Percentiles rank a stretch among this genome's conserved stretches.
These are phyloP conservation scores for Leccinum disarticulatum DNA, from an alignment of 768 basidiomycete species.

Conservation along the genomic window DNA sequence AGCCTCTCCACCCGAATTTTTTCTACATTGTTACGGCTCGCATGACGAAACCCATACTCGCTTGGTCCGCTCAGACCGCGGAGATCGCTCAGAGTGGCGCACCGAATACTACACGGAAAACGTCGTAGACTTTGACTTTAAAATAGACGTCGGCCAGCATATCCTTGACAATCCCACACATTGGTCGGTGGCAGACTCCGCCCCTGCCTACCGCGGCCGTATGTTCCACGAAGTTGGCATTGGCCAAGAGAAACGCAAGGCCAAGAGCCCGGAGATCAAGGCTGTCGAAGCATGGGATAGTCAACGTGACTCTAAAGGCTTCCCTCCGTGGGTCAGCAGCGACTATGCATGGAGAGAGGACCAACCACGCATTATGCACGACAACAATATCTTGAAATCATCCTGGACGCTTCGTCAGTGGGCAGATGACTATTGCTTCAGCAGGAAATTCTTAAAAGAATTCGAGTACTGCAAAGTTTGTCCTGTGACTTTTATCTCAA, in stretches of 20 bases:
- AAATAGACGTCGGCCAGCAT: constrained; percentile 50
- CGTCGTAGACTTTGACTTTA: constrained; percentile 69
- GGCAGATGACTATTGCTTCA: constrained; percentile 82
- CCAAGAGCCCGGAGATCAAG: constrained; percentile 44
- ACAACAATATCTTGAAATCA: constrained; percentile 41
- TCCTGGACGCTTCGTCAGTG: constrained; percentile 68
- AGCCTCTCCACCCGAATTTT: constrained; percentile 41
- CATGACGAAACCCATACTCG: constrained; percentile 56
- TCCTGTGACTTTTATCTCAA: not conserved
- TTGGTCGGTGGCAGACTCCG: constrained; percentile 62
- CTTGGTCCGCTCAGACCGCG: constrained; percentile 38
- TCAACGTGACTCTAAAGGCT: constrained; percentile 47
- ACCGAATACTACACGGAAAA: constrained; percentile 58
- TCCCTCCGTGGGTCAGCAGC: constrained; percentile 49
- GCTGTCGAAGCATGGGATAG: constrained; percentile 43
- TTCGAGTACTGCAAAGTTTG: constrained; percentile 70
- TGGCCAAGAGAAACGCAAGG: constrained; percentile 37
- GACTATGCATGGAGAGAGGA: constrained; percentile 34
- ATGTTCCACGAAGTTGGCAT: constrained; percentile 59
- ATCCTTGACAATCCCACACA: constrained; percentile 44
- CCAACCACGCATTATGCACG: constrained; percentile 27
- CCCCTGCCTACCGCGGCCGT: constrained; percentile 63
- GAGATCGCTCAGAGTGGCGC: constrained; percentile 35
- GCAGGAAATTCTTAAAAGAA: constrained; percentile 71
- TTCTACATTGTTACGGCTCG: constrained; percentile 51